A percentile compares a stretch with the other conserved stretches of the same genome.
Evolutionary conservation across 192 early-diverging fungal species (phyloP).

Genomic region (Umbelopsis ramanniana): DNA sequence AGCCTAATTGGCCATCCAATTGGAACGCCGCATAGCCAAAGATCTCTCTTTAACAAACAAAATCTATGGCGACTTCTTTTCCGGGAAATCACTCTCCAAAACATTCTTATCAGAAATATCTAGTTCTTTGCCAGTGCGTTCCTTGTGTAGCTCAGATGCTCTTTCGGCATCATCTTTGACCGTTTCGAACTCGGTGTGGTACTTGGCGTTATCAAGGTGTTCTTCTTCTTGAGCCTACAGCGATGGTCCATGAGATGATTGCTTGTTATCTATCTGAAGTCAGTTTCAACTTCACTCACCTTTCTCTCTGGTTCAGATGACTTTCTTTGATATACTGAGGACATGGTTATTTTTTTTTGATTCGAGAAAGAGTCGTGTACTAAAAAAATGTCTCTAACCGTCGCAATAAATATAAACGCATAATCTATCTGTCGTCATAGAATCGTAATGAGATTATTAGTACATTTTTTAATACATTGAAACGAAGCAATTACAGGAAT

Average conservation of each 20-base stretch:
- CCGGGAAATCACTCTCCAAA: not conserved
- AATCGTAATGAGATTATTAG: slow-evolving; percentile 4
- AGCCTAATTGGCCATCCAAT: slow-evolving; percentile 16
- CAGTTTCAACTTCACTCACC: not conserved
- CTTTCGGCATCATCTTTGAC: slow-evolving; percentile 5
- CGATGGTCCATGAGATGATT: not conserved
- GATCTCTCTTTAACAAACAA: slow-evolving; percentile 15
- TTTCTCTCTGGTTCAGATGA: not conserved
- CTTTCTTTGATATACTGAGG: slow-evolving; percentile 17
- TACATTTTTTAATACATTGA: not conserved
- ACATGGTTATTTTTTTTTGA: not conserved
- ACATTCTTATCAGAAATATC: slow-evolving; percentile 7
- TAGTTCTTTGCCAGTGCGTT: not conserved
- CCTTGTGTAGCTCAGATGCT: slow-evolving; percentile 9
- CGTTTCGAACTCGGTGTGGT: slow-evolving; percentile 7
- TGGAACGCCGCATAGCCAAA: not conserved
- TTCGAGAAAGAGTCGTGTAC: no score
- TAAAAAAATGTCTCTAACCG: no score
- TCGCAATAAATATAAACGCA: no score
- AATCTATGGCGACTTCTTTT: slow-evolving; percentile 6
- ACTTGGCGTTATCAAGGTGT: slow-evolving; percentile 1
- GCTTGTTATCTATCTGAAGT: not conserved
- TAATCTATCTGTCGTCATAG: slow-evolving; percentile 2
- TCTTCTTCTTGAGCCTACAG: slow-evolving; percentile 16
- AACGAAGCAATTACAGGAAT: not conserved